phyloP scores from a whole-genome alignment of 2,329 filamentous ascomycete species.

The Alternaria panax region DNA sequence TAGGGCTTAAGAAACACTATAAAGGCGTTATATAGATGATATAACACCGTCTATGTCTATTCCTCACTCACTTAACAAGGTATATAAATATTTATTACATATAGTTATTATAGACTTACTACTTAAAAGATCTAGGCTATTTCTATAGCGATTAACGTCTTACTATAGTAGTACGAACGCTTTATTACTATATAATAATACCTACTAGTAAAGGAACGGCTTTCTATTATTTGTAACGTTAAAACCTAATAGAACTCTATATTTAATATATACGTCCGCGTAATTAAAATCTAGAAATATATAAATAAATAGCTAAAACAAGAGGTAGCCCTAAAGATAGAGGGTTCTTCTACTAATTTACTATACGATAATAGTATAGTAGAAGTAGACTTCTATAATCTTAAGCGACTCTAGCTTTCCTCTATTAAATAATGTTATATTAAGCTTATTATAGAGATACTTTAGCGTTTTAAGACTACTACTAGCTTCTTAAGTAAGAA shows the following conservation, averaged over 20 bases:
- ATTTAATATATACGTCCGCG: constrained; percentile 13
- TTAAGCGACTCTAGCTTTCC: not conserved
- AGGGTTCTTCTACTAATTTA: not conserved
- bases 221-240: constrained; percentile 3
- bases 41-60: not conserved
- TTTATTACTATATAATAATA: not conserved
- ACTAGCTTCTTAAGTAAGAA: not conserved
- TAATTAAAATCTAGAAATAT: constrained; percentile 13
- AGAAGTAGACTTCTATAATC: not conserved
- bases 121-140: not conserved
- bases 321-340: constrained; percentile 4
- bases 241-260: constrained; percentile 16
- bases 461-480: not conserved
- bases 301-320: constrained; percentile 19
- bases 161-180: not conserved
- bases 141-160: not conserved
- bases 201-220: not conserved
- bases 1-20: not conserved
- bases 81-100: not conserved
- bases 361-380: too few relatives aligned
- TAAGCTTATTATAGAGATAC: not conserved
- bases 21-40: not conserved
- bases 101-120: not conserved
- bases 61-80: not conserved
- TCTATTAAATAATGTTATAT: not conserved